A percentile compares a stretch with the other conserved stretches of the same genome.
phyloP scores from a whole-genome alignment of 768 basidiomycete species.

The Lactifluus pinguis region DNA sequence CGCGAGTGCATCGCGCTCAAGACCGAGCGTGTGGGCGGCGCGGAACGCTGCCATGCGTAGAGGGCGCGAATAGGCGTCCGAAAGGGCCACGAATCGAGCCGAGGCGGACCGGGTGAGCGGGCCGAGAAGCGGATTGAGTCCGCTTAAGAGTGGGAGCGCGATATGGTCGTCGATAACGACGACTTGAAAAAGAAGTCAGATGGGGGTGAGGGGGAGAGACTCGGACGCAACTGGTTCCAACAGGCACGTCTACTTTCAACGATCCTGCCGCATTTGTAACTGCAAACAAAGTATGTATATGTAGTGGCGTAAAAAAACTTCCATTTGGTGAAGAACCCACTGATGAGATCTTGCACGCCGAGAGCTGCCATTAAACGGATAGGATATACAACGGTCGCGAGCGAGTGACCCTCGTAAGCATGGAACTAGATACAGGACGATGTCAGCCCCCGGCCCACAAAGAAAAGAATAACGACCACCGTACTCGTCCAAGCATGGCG shows the following conservation, averaged over 20 bases:
- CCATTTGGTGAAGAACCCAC: conserved; percentile 33
- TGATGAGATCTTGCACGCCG: conserved; percentile 67
- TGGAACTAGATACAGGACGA: conserved; percentile 48
- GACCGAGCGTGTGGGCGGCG: conserved; percentile 52
- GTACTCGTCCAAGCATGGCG: conserved; percentile 80
- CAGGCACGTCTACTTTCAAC: conserved; percentile 59
- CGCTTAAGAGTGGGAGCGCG: conserved; percentile 68
- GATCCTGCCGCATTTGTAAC: conserved; percentile 88
- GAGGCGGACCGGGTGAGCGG: conserved; percentile 48
- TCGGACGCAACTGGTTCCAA: conserved; percentile 58
- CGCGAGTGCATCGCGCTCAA: conserved; percentile 47
- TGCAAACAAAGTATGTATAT: conserved; percentile 26
- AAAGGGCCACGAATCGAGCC: conserved; percentile 75
- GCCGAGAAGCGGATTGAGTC: conserved; percentile 74
- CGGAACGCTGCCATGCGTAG: conserved; percentile 68
- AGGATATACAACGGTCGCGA: conserved; percentile 65
- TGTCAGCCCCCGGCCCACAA: neutral
- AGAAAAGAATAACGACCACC: conserved; percentile 17
- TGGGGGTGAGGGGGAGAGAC: no score
- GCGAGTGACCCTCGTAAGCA: conserved; percentile 72
- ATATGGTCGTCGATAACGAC: conserved; percentile 81
- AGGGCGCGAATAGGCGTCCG: conserved; percentile 67
- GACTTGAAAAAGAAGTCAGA: no score
- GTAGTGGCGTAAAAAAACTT: neutral
- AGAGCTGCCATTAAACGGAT: conserved; percentile 71